Base-by-base conservation (phyloP, 176 grass and related monocot species). In the Oryza coarctata region DNA sequence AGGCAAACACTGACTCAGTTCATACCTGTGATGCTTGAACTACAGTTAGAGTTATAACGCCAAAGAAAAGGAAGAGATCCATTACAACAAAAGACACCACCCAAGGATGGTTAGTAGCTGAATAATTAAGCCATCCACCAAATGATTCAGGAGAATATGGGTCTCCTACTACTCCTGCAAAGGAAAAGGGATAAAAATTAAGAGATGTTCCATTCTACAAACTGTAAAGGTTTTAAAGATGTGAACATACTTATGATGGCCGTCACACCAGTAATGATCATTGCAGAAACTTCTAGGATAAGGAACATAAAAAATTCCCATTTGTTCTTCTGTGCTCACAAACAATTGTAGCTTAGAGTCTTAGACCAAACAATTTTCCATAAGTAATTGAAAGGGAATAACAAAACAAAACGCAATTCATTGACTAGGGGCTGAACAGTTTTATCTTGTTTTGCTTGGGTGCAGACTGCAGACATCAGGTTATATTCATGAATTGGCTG, bases 231-330 rank as follows among this genome's bases (percentile, higher is more conserved):
- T 67, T 83, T 28, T 79, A 70, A 70, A 71, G 58, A 81, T 82
- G 71, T 33, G 68, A 34, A 71, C 90, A 70, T 91, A 98, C 95
- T 95, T 90, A 81, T 90, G 73, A 93, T 66, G 44, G 92, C 82
- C 27, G 92, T 79, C 74, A 65, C 77, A 87, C 92, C 95, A 86
- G 95, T 95, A 89, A 98, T 82, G 41, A 98, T 93, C 95, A 95
- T 98, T 15, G 95, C 95, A 79, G 87, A 95, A 84, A 95, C 90
- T 98, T 98, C 95, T 52, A 93, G 87, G 73, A 93, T 63, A 63
- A 95, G 92, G 80, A 98, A 93, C 90, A 95, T 95, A 83, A 98
- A 91, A 71, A 98, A 98, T 65, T 95, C 95, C 95, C 95, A 93
- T 86, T 98, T 98, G 75, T 98, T 98, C 73, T 77, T 91, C 95